Evolutionary conservation across 1,284 basidiomycete genomes (phyloP).

Genomic region (Ceratobasidium sp.): DNA sequence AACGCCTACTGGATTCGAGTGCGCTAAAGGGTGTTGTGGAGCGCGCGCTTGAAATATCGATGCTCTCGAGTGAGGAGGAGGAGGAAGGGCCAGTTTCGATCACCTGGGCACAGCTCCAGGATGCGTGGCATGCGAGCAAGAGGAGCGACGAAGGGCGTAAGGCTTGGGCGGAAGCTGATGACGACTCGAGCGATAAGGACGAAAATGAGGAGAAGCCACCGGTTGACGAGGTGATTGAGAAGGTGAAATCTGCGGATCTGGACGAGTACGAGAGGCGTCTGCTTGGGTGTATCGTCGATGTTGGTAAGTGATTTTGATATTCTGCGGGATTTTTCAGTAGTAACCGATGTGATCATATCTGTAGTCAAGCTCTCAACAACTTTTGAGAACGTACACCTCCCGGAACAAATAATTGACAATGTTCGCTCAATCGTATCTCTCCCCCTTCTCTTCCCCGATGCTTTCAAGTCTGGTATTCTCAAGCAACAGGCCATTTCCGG

Average conservation of each 20-base stretch:
- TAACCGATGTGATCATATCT: background rate
- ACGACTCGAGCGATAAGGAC: background rate
- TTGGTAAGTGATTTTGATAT: constrained; percentile 62
- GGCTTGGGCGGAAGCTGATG: background rate
- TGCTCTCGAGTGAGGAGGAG: constrained; percentile 53
- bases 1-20: background rate
- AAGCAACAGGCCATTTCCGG: constrained; percentile 91
- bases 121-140: constrained; percentile 1
- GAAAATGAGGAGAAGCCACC: background rate
- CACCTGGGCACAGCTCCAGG: constrained; percentile 71
- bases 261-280: constrained; percentile 82
- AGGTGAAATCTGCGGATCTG: constrained; percentile 78
- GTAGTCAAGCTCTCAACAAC: constrained; percentile 79
- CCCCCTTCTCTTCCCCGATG: constrained; percentile 88
- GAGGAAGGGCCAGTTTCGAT: constrained; percentile 73
- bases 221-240: constrained; percentile 75
- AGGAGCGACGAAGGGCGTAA: constrained; percentile 3
- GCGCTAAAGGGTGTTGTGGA: constrained; percentile 51
- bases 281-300: constrained; percentile 86
- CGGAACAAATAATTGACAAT: constrained; percentile 85
- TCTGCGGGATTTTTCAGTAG: background rate
- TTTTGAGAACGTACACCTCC: constrained; percentile 87
- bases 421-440: constrained; percentile 91
- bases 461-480: constrained; percentile 91
- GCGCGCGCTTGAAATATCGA: constrained; percentile 52